Conservation (phyloP, 805 yeast genomes). For the Starmerella riodocensis region DNA sequence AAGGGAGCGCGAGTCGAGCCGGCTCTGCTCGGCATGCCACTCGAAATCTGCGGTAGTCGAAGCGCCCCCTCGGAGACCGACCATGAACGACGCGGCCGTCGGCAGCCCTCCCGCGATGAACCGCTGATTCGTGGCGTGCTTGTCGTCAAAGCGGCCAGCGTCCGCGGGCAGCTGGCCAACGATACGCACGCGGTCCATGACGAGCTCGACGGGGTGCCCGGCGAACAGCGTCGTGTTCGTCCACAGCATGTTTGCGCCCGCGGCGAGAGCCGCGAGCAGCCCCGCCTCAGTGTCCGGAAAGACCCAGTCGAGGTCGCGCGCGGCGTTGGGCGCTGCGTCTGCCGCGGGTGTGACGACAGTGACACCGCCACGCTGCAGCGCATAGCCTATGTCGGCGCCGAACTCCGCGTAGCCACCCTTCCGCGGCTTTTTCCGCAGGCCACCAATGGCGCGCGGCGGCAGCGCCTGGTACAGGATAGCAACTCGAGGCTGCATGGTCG, state of each 20-base stretch:
- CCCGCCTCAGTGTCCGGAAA: conserved; percentile 5
- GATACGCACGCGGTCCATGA: background rate
- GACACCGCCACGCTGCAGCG: background rate
- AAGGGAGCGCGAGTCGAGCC: background rate
- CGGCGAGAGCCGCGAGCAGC: background rate
- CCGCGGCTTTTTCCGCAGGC: background rate
- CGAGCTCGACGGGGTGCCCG: conserved; percentile 3
- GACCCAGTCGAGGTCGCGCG: background rate
- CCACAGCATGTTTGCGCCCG: conserved; percentile 1
- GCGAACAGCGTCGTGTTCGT: conserved; percentile 2
- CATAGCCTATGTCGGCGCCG: conserved; percentile 1
- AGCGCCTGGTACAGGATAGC: background rate
- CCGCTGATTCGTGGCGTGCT: background rate
- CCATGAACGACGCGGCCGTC: background rate
- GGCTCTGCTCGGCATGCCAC: background rate
- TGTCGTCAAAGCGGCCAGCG: background rate
- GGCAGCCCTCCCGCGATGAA: background rate
- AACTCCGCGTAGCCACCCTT: background rate
- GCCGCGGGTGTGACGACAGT: background rate
- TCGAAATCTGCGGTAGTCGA: background rate
- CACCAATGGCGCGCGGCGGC: background rate
- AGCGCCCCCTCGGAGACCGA: background rate
- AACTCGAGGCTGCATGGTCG: too few relatives aligned
- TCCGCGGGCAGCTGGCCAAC: conserved; percentile 4
- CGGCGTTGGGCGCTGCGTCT: background rate